These are phyloP conservation scores for Torulaspora maleeae DNA, from an alignment of 805 yeast genomes.

Conservation along the genomic window DNA sequence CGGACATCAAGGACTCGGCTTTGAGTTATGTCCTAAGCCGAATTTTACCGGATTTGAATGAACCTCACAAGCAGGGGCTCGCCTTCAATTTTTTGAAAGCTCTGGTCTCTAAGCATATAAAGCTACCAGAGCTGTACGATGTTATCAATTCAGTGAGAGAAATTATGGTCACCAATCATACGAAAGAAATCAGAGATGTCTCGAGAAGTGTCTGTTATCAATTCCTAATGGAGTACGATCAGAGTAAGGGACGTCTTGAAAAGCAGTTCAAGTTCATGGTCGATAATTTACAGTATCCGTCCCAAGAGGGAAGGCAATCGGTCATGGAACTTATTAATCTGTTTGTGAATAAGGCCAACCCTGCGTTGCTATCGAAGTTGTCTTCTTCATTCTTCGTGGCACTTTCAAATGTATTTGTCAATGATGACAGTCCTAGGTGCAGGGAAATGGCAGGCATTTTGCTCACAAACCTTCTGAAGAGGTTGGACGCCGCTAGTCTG, in stretches of 20 bases:
- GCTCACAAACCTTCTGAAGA: slow-evolving; percentile 50
- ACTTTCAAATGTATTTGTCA: slow-evolving; percentile 66
- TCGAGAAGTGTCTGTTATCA: slow-evolving; percentile 79
- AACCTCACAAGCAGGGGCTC: slow-evolving; percentile 81
- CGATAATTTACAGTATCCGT: slow-evolving; percentile 75
- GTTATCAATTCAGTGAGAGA: slow-evolving; percentile 74
- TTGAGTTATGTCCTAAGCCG: slow-evolving; percentile 66
- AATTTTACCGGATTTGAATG: slow-evolving; percentile 81
- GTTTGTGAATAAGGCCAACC: slow-evolving; percentile 61
- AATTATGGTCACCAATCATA: slow-evolving; percentile 86
- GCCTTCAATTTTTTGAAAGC: slow-evolving; percentile 83
- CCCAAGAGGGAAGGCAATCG: slow-evolving; percentile 81
- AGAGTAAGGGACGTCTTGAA: slow-evolving; percentile 78
- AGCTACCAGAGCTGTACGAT: slow-evolving; percentile 87
- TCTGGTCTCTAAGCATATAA: slow-evolving; percentile 63
- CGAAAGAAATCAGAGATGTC: slow-evolving; percentile 75
- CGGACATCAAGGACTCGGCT: slow-evolving; percentile 64
- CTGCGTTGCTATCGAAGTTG: slow-evolving; percentile 53
- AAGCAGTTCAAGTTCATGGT: slow-evolving; percentile 79
- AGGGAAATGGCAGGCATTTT: slow-evolving; percentile 76
- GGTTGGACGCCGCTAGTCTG: slow-evolving; percentile 39
- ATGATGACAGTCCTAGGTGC: slow-evolving; percentile 74
- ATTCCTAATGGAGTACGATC: slow-evolving; percentile 91
- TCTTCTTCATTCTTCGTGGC: slow-evolving; percentile 79
- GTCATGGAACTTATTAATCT: slow-evolving; percentile 81